phyloP scores from a whole-genome alignment of 1,284 basidiomycete species.

The Blastosporella zonata region DNA sequence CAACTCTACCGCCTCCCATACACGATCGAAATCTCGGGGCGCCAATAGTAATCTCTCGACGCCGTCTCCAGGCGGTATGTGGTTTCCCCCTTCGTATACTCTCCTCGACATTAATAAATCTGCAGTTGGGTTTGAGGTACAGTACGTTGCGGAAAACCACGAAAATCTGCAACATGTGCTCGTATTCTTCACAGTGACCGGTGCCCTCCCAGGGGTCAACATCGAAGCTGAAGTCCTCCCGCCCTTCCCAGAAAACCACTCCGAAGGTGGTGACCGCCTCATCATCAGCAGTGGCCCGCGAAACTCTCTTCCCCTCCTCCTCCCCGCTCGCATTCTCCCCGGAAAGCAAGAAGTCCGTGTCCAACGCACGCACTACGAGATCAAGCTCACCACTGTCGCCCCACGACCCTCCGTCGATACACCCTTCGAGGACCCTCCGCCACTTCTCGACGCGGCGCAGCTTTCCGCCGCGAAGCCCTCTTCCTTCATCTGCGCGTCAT shows the following conservation, averaged over 20 bases:
- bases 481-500: conserved; percentile 69
- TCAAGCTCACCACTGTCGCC: conserved; percentile 55
- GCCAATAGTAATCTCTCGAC: conserved; percentile 10
- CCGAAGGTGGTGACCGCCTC: conserved; percentile 49
- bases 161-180: conserved; percentile 77
- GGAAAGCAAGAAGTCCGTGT: conserved; percentile 60
- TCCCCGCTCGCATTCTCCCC: conserved; percentile 62
- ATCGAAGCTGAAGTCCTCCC: conserved; percentile 64
- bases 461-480: conserved; percentile 51
- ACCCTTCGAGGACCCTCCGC: conserved; percentile 32
- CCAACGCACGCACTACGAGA: conserved; percentile 61
- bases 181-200: conserved; percentile 58
- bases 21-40: conserved; percentile 18
- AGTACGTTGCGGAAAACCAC: conserved; percentile 82
- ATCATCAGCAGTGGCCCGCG: conserved; percentile 58
- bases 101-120: conserved; percentile 18
- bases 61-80: conserved; percentile 17
- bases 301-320: conserved; percentile 53
- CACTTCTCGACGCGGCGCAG: conserved; percentile 69
- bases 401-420: conserved; percentile 20
- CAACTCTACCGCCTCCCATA: conserved; percentile 12
- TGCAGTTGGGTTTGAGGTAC: conserved; percentile 50
- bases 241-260: conserved; percentile 35
- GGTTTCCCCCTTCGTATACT: not conserved
- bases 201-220: conserved; percentile 42